These are phyloP conservation scores for Taphrina wiesneri DNA, from an alignment of 1,139 yeast genomes.

Conservation along the genomic window DNA sequence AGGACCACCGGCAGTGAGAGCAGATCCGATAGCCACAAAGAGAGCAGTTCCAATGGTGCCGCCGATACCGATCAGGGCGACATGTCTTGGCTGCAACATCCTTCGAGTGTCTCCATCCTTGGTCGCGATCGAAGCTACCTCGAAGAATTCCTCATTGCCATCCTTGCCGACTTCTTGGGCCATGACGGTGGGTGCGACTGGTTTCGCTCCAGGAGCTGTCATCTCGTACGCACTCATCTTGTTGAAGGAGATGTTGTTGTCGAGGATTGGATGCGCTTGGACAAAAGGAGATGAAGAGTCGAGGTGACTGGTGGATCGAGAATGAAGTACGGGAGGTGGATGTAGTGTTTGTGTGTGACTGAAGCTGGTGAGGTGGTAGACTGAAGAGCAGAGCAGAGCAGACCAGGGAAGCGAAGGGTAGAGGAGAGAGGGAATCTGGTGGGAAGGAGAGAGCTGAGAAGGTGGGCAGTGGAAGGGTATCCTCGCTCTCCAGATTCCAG, in stretches of 20 bases:
- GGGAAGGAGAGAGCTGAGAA: no score
- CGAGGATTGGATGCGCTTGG: neutral
- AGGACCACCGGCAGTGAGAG: constrained; percentile 78
- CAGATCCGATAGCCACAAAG: constrained; percentile 73
- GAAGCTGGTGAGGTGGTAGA: no score
- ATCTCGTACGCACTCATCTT: constrained; percentile 6
- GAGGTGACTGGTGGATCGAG: neutral
- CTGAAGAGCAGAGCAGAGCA: neutral
- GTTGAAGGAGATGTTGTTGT: no score
- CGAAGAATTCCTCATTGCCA: constrained; percentile 18
- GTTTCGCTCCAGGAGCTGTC: neutral
- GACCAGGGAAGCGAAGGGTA: neutral
- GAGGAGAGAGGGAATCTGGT: neutral
- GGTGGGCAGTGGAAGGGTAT: no score
- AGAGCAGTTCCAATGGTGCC: constrained; percentile 55
- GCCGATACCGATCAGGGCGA: constrained; percentile 55
- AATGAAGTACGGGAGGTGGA: neutral
- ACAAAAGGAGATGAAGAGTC: neutral
- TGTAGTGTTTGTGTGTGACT: no score
- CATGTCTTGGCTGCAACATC: constrained; percentile 52
- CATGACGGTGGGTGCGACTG: neutral
- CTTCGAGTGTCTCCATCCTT: constrained; percentile 43
- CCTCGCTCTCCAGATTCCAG: no score
- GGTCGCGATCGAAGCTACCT: constrained; percentile 21
- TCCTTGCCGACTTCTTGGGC: constrained; percentile 13